Base-by-base conservation (phyloP, 1,284 basidiomycete genomes). In the Ustilago loliicola region DNA sequence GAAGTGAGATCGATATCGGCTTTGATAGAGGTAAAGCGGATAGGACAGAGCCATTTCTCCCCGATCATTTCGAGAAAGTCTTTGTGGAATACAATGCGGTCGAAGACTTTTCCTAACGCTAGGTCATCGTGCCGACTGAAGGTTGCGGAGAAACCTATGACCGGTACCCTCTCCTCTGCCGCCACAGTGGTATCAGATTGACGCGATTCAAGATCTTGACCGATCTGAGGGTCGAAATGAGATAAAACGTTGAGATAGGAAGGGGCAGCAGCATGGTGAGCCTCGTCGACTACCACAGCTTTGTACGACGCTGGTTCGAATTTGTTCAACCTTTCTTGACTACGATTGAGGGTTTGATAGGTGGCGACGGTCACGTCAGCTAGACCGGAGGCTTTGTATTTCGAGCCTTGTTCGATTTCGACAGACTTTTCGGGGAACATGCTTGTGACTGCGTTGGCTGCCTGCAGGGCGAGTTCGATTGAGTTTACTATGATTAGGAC, bases 131-230 rank as follows among this genome's bases (percentile, higher is more conserved):
- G 94, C 25, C 96, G 90, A 76, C 91, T 92, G 87, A 98, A 97
- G 0, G 96, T 99, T 0, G 96, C 96, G 42, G 94, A 95, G 87
- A 99, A 98, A 0, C 96, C 96, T 61, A 99, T 90, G 69, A 98
- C 91, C 3, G 96, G 95, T 21, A 96, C 77, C 19, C 52, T 47
- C 7, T 40, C 21, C 13, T 21, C 11, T 34, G 40, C 6, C 32
- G 27, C 3, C 6, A 6, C 47, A 17, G 30, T 10, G 1, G 10
- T 25, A 7, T 15, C 13, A 9, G 0, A 3, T 13, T 56, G 32
- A 8, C 27, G 34, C 40, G 57, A 34, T 48, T 57, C 52, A 17
- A 56, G 29, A 30, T 23, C 15, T 10, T 27, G 17, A 69, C 67
- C 58, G 51, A 88, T 74, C 4, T 61, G 65, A 6, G 89, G 62